Conservation (phyloP, 2,329 filamentous ascomycete genomes). For the Epichloe uncinata region DNA sequence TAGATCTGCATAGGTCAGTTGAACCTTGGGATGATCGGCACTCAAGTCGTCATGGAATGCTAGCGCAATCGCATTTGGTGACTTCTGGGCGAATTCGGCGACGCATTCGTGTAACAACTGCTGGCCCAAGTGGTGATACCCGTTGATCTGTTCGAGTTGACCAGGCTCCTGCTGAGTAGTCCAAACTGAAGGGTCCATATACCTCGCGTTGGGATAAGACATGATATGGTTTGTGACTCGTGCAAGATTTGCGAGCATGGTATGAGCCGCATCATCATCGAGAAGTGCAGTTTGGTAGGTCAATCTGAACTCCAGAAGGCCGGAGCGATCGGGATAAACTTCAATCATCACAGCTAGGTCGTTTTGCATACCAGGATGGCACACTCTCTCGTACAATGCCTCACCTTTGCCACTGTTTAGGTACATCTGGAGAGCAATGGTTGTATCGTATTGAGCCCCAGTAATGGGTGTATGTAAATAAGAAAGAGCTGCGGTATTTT, state of each 20-base stretch:
- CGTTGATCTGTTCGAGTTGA: not conserved
- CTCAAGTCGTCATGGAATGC: slow-evolving; percentile 4
- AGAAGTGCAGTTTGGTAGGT: not conserved
- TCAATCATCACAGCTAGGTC: not conserved
- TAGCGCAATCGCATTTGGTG: not conserved
- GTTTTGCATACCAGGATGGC: not conserved
- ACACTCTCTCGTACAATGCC: not conserved
- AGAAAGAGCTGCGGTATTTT: not conserved
- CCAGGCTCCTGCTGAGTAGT: not conserved
- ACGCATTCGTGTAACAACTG: not conserved
- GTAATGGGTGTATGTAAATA: not conserved
- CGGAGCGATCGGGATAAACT: not conserved
- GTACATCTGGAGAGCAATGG: slow-evolving; percentile 21
- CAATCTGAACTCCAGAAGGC: not conserved
- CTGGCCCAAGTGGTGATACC: not conserved
- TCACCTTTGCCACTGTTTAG: not conserved
- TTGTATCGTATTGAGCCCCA: slow-evolving; percentile 19
- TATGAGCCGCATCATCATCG: not conserved
- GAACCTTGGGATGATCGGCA: not conserved
- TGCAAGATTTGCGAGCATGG: not conserved
- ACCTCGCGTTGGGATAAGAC: not conserved
- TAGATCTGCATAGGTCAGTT: slow-evolving; percentile 22
- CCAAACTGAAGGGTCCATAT: not conserved
- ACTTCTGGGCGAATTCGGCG: not conserved
- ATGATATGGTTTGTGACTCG: not conserved